phyloP scores from a whole-genome alignment of 192 early-diverging fungal species.

The Helicostylum pulchrum region DNA sequence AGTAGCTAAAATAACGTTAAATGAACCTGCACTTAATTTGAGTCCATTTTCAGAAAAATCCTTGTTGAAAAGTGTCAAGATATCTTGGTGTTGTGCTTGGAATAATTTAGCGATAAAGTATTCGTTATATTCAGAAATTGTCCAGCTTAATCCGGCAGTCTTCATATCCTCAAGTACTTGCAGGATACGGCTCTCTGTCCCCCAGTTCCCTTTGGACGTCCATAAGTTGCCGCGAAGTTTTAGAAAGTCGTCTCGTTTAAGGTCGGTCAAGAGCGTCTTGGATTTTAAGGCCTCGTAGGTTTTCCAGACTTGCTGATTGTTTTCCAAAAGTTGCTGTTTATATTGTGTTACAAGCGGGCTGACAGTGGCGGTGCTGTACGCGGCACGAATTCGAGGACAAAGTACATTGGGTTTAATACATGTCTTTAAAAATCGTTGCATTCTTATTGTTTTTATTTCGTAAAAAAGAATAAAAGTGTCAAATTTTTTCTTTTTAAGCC shows the following conservation, averaged over 20 bases:
- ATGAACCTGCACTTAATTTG: conserved; percentile 21
- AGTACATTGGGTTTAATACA: too few relatives aligned
- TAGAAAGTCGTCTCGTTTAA: conserved; percentile 20
- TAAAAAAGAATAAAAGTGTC: too few relatives aligned
- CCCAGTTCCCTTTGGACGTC: conserved; percentile 23
- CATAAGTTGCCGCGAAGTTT: conserved; percentile 21
- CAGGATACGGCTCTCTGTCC: conserved; percentile 22
- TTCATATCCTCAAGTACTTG: conserved; percentile 26
- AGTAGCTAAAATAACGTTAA: conserved; percentile 30
- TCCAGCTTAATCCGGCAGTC: conserved; percentile 17
- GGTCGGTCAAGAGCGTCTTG: neutral
- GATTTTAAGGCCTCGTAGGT: neutral
- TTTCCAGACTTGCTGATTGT: neutral
- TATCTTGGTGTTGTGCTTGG: conserved; percentile 26
- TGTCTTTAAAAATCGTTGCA: too few relatives aligned
- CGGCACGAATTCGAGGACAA: too few relatives aligned
- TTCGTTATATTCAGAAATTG: conserved; percentile 29
- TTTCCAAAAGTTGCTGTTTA: too few relatives aligned
- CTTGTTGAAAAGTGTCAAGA: conserved; percentile 18
- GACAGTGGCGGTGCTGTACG: too few relatives aligned
- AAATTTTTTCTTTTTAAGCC: too few relatives aligned
- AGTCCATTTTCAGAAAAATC: neutral
- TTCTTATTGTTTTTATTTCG: too few relatives aligned
- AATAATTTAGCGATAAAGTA: conserved; percentile 30
- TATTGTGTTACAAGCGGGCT: too few relatives aligned